Percentiles rank a stretch among this genome's conserved stretches.
Evolutionary conservation across 2,329 filamentous ascomycete species (phyloP).

Genomic region (Epichloe brachyelytri): DNA sequence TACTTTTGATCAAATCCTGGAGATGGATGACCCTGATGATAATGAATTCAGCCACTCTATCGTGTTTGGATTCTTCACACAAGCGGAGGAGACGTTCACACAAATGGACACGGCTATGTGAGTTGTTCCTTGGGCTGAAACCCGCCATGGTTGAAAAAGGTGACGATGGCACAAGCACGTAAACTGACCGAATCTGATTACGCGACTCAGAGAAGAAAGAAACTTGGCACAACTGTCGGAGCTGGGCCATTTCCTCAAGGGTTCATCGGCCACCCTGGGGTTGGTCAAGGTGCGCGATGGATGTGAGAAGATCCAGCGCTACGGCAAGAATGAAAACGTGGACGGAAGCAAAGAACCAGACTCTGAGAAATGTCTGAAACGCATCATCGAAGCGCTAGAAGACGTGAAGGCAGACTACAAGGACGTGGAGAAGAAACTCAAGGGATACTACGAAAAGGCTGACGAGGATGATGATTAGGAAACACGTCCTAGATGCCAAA

Average conservation of each 20-base stretch:
- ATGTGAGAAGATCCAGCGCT: slow-evolving; percentile 95
- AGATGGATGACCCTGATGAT: slow-evolving; percentile 90
- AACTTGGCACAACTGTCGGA: slow-evolving; percentile 65
- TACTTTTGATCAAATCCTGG: slow-evolving; percentile 90
- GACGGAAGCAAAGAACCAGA: slow-evolving; percentile 57
- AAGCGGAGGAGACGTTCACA: slow-evolving; percentile 73
- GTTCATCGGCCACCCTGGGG: slow-evolving; percentile 87
- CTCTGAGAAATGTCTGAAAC: slow-evolving; percentile 52
- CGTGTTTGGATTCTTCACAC: slow-evolving; percentile 84
- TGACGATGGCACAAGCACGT: not conserved
- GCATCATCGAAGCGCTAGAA: slow-evolving; percentile 56
- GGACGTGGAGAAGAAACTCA: slow-evolving; percentile 58
- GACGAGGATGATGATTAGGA: slow-evolving; percentile 10
- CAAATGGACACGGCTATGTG: slow-evolving; percentile 79
- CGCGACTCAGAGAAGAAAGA: slow-evolving; percentile 40
- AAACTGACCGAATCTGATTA: not conserved
- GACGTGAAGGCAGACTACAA: slow-evolving; percentile 65
- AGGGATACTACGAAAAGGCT: slow-evolving; percentile 43
- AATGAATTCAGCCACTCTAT: slow-evolving; percentile 81
- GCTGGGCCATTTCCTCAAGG: slow-evolving; percentile 93
- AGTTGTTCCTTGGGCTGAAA: slow-evolving; percentile 27
- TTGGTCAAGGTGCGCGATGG: slow-evolving; percentile 81
- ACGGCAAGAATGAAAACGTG: slow-evolving; percentile 69
- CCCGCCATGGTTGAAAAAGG: not conserved
- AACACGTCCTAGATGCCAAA: not conserved